These are phyloP conservation scores for Xylona heveae DNA, from an alignment of 495 filamentous ascomycete genomes.

Conservation along the genomic window DNA sequence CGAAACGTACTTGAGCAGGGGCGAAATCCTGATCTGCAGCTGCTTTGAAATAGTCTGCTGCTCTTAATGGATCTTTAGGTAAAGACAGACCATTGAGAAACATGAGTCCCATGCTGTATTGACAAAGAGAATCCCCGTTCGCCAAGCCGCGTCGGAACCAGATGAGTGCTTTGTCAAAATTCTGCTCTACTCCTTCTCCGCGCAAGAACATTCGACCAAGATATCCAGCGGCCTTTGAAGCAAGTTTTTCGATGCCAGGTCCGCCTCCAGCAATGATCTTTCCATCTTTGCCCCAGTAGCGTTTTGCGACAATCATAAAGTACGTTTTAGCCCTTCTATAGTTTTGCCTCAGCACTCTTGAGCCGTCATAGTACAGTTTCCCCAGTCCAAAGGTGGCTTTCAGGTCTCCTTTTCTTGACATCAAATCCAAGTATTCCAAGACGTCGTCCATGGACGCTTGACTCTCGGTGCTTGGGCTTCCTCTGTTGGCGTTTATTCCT, in stretches of 20 bases:
- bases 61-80: slow-evolving; percentile 45
- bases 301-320: slow-evolving; percentile 59
- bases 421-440: slow-evolving; percentile 80
- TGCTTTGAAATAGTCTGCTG: slow-evolving; percentile 59
- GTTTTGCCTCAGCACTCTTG: slow-evolving; percentile 50
- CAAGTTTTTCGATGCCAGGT: slow-evolving; percentile 50
- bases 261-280: slow-evolving; percentile 27
- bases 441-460: slow-evolving; percentile 81
- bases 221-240: slow-evolving; percentile 76
- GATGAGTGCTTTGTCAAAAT: slow-evolving; percentile 44
- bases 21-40: slow-evolving; percentile 72
- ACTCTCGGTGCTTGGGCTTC: slow-evolving; percentile 43
- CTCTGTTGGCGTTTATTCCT: slow-evolving; percentile 60
- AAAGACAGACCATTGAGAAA: slow-evolving; percentile 72
- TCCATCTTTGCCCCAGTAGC: slow-evolving; percentile 73
- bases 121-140: slow-evolving; percentile 66
- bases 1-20: slow-evolving; percentile 64
- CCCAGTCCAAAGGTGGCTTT: slow-evolving; percentile 81
- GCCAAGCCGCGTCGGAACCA: slow-evolving; percentile 77
- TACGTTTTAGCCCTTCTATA: slow-evolving; percentile 55
- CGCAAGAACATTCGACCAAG: slow-evolving; percentile 85
- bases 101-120: slow-evolving; percentile 72
- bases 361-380: slow-evolving; percentile 77
- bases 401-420: slow-evolving; percentile 84
- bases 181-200: slow-evolving; percentile 74